A percentile compares a stretch with the other conserved stretches of the same genome.
Conservation (phyloP, 2,329 filamentous ascomycete species). For the Epichloe gansuensis region DNA sequence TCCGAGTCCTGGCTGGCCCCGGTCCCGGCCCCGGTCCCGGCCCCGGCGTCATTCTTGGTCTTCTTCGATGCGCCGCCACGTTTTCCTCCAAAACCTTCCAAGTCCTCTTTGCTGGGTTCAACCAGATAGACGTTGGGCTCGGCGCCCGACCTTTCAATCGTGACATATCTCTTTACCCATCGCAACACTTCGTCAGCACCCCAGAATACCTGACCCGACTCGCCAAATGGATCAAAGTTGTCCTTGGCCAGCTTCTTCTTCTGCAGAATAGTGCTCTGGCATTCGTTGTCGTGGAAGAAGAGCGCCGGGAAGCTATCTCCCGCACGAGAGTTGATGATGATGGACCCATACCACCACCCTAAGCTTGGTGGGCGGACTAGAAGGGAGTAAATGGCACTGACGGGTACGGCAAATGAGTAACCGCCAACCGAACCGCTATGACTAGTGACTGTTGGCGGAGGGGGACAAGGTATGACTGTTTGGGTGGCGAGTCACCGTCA, state of each 20-base stretch:
- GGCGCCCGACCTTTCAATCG: constrained; percentile 69
- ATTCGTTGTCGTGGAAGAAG: constrained; percentile 97
- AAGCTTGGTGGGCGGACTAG: constrained; percentile 82
- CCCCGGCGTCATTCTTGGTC: constrained; percentile 20
- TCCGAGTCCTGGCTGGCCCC: constrained; percentile 47
- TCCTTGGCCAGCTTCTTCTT: constrained; percentile 77
- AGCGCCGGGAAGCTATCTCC: constrained; percentile 91
- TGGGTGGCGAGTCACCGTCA: constrained; percentile 68
- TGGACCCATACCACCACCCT: constrained; percentile 96
- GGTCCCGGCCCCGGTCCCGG: constrained; percentile 26
- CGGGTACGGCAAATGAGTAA: constrained; percentile 84
- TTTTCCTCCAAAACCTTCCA: constrained; percentile 62
- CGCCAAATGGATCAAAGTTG: constrained; percentile 81
- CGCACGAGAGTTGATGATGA: constrained; percentile 82
- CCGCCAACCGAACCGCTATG: constrained; percentile 60
- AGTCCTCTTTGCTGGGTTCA: constrained; percentile 77
- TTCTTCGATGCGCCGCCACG: constrained; percentile 31
- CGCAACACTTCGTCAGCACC: constrained; percentile 89
- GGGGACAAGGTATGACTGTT: constrained; percentile 85
- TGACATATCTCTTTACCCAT: constrained; percentile 78
- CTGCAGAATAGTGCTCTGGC: constrained; percentile 87
- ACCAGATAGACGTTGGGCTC: constrained; percentile 88
- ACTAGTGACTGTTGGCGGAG: constrained; percentile 73
- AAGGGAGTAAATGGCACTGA: constrained; percentile 82
- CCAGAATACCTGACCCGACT: constrained; percentile 85